Conservation (phyloP, 345 rosid genomes). For the Gossypioides kirkii region DNA sequence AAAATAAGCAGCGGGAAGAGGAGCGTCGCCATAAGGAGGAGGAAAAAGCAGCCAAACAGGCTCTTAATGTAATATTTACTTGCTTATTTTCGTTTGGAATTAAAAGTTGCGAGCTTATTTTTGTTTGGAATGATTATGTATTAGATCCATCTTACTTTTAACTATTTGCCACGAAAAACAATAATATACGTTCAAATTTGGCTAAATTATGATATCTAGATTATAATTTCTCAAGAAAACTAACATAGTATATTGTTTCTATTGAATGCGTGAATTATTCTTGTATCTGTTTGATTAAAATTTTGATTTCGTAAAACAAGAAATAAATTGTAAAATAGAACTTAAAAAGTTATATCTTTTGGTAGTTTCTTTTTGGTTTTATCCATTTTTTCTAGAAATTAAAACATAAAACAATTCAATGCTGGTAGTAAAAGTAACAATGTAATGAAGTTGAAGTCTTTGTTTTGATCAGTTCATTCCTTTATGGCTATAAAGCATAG, state of each 20-base stretch:
- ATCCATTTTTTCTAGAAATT: too few relatives aligned
- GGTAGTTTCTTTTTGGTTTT: neutral
- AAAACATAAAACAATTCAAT: neutral
- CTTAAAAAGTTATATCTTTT: too few relatives aligned
- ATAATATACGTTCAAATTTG: neutral
- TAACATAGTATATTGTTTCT: neutral
- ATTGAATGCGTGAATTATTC: neutral
- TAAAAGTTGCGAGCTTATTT: neutral
- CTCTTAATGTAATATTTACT: neutral
- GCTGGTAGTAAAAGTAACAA: neutral
- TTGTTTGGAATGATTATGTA: neutral
- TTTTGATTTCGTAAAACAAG: neutral
- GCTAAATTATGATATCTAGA: neutral
- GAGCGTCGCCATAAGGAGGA: slow-evolving; percentile 75
- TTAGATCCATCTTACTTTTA: neutral
- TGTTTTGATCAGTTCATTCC: neutral
- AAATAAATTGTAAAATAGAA: neutral
- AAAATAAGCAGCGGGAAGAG: slow-evolving; percentile 70
- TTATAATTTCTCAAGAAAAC: neutral
- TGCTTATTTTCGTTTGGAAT: neutral
- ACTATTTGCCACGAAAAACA: neutral
- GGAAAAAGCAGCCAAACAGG: slow-evolving; percentile 42
- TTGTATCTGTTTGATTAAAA: neutral
- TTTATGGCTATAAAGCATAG: neutral
- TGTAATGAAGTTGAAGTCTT: neutral